Base-by-base conservation (phyloP, 2,329 filamentous ascomycete genomes). In the Aspergillus carbonarius region DNA sequence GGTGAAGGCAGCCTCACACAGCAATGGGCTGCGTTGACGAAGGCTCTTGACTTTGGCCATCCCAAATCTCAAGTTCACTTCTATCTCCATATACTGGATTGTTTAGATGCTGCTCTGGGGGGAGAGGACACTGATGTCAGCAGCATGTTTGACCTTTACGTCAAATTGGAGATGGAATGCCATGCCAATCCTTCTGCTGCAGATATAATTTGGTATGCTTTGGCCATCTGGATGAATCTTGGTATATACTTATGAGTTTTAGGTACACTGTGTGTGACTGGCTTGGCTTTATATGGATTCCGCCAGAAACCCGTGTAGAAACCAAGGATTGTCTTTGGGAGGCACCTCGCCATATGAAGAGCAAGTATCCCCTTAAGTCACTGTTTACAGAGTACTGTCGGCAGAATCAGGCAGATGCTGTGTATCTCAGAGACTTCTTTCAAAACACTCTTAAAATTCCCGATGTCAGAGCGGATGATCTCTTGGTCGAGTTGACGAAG, bases 291-390 rank as follows among this genome's bases (percentile, higher is more conserved):
- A 39, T 39, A 2, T 39, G 35, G 35, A 52, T n/a, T 9, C 18
- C 49, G 18, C 17, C 12, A 3, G n/a, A n/a, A n/a, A n/a, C n/a
- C n/a, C n/a, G n/a, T n/a, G n/a, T n/a, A n/a, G n/a, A n/a, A n/a
- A n/a, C n/a, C n/a, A n/a, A n/a, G n/a, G n/a, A n/a, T n/a, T 59
- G 53, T 35, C n/a, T 52, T 12, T 60, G 55, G 58, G 32, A 53
- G 13, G 46, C 51, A 27, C 37, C 57, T 35, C 18, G 7, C 23
- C 8, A 52, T 23, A 55, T 59, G 57, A 10, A 3, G 8, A 17
- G 8, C 27, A 59, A 27, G n/a, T 53, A 39, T 5, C 40, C 58
- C 10, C 39, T 60, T 1, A 54, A 54, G 34, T 47, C 8, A 7
- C 35, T 32, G 18, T 60, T 54, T 32, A 15, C 13, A 39, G 35